Base-by-base conservation (phyloP, 2,329 filamentous ascomycete species). In the Sporothrix globosa region DNA sequence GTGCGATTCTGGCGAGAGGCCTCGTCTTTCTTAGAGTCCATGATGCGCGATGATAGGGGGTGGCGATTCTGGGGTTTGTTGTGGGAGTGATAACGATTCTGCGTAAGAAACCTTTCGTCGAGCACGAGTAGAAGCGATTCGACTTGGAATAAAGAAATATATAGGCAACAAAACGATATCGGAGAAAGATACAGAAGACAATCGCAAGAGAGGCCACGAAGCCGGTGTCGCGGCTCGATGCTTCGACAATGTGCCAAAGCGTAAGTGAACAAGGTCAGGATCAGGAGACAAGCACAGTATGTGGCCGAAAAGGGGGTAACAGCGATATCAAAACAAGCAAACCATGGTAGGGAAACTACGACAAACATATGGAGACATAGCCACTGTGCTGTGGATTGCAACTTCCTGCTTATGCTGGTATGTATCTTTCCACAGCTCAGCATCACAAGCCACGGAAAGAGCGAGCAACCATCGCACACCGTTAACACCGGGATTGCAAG, bases 251-350 rank as follows among this genome's bases (percentile, higher is more conserved):
- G 39, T 17, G 34, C 46, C 39, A 7, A 4, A 21, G 21, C 11
- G 39, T 24, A 5, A 46, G 17, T 19, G 56, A 27, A 19, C 53
- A 34, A 34, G 5, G 13, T 13, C 11, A 27, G 21, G 21, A 56
- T 56, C 53, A 19, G 30, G 24, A 56, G 11, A 56, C 17, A 6
- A 34, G 7, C 17, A 41, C 10, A 41, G 39, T 10, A 13, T 4
- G 27, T 14, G n/a, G 58, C 13, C 21, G 41, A 21, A 46, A 17
- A 44, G 4, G 39, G 39, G 13, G 9, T 9, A 6, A 1, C 3
- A 17, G 41, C 17, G 3, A 17, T 46, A 63, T 61, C 39, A 63
- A 63, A 63, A 63, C 58, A 63, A 63, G 13, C 21, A 24, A 6
- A 24, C 7, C 19, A 30, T 24, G 53, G 3, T 27, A 34, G 53